Evolutionary conservation across 176 grass and related monocot genomes (phyloP).

Genomic region (Typha latifolia): DNA sequence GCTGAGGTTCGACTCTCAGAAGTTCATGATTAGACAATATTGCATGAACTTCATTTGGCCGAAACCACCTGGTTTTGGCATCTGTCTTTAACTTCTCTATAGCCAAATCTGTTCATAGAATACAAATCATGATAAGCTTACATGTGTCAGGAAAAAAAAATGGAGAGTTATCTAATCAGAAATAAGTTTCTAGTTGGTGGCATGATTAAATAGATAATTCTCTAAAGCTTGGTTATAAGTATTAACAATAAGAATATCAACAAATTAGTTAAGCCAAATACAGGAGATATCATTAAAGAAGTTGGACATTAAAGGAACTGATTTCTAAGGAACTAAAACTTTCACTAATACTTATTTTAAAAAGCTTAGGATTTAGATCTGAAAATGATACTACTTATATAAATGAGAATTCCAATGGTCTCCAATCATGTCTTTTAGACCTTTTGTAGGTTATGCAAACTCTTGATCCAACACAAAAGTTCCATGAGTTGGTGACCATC

Average conservation of each 20-base stretch:
- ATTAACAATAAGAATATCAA: neutral
- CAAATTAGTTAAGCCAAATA: neutral
- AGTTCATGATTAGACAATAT: constrained; percentile 56
- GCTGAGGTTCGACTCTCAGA: constrained; percentile 66
- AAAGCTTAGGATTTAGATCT: too few relatives aligned
- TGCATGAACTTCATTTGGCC: constrained; percentile 87
- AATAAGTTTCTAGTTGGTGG: neutral
- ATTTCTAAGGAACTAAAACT: neutral
- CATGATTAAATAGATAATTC: neutral
- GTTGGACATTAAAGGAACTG: too few relatives aligned
- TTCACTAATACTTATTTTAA: neutral
- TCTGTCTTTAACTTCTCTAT: constrained; percentile 54
- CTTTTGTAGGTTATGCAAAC: too few relatives aligned
- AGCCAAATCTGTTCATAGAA: constrained; percentile 54
- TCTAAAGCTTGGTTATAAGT: neutral
- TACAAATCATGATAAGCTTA: constrained; percentile 16
- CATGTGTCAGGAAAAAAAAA: neutral
- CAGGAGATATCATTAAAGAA: neutral
- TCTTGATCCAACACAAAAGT: too few relatives aligned
- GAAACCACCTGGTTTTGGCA: constrained; percentile 59
- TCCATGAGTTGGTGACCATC: too few relatives aligned
- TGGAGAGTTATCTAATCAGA: neutral
- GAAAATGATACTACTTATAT: too few relatives aligned
- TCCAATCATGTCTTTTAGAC: too few relatives aligned
- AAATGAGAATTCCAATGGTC: too few relatives aligned